These are phyloP conservation scores for Dothistroma pini DNA, from an alignment of 2,329 filamentous ascomycete genomes.

Conservation along the genomic window DNA sequence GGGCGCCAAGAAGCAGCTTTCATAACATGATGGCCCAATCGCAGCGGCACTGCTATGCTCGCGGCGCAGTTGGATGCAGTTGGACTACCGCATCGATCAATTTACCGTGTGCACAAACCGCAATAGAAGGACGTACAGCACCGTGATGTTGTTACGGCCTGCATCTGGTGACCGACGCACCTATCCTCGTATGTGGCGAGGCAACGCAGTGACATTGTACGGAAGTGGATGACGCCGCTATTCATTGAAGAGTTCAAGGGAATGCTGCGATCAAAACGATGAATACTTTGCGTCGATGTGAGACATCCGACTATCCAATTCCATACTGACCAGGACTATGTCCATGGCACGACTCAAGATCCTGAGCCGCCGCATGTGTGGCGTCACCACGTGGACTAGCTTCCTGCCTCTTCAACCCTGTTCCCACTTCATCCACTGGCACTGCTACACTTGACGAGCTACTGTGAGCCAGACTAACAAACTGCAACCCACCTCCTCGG, in stretches of 20 bases:
- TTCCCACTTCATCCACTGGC: neutral
- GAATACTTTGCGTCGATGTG: too few relatives aligned
- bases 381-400: neutral
- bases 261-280: too few relatives aligned
- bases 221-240: neutral
- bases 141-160: neutral
- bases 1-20: neutral
- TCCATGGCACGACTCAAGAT: neutral
- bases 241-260: too few relatives aligned
- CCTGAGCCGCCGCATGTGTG: neutral
- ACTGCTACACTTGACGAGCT: too few relatives aligned
- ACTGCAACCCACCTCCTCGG: too few relatives aligned
- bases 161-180: neutral
- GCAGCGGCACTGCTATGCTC: neutral
- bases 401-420: neutral
- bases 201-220: neutral
- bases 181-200: too few relatives aligned
- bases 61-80: too few relatives aligned
- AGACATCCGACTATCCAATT: neutral
- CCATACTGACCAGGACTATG: neutral
- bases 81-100: too few relatives aligned
- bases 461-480: too few relatives aligned
- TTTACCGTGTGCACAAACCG: neutral
- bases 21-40: neutral
- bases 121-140: neutral